phyloP scores from a whole-genome alignment of 495 filamentous ascomycete genomes.

The Tetracladium setigerum region DNA sequence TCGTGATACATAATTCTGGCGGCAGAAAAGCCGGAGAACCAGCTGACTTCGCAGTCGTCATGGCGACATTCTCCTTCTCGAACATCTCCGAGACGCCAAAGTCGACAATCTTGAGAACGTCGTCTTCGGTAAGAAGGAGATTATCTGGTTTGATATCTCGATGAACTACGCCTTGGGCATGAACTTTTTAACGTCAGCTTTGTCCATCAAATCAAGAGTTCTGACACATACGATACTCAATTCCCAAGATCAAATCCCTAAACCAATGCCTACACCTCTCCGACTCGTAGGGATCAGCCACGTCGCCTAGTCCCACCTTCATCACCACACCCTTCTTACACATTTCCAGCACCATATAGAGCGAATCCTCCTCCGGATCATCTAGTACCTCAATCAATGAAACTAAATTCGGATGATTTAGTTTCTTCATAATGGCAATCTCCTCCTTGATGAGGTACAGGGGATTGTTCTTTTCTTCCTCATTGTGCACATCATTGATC shows the following conservation, averaged over 20 bases:
- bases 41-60: slow-evolving; percentile 90
- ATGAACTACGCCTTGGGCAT: slow-evolving; percentile 91
- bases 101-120: slow-evolving; percentile 93
- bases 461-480: slow-evolving; percentile 62
- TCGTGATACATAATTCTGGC: slow-evolving; percentile 83
- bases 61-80: slow-evolving; percentile 67
- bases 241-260: slow-evolving; percentile 88
- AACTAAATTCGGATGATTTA: slow-evolving; percentile 91
- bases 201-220: not conserved
- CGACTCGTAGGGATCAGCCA: slow-evolving; percentile 73
- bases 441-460: slow-evolving; percentile 89
- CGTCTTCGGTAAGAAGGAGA: slow-evolving; percentile 79
- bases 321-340: slow-evolving; percentile 97
- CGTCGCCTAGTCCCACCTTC: slow-evolving; percentile 86
- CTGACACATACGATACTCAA: slow-evolving; percentile 70
- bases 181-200: slow-evolving; percentile 38
- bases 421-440: slow-evolving; percentile 98
- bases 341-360: slow-evolving; percentile 99
- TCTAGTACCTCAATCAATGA: slow-evolving; percentile 89
- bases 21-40: slow-evolving; percentile 94
- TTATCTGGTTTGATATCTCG: slow-evolving; percentile 99
- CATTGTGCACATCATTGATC: slow-evolving; percentile 35
- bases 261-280: slow-evolving; percentile 88
- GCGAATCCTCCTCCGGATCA: slow-evolving; percentile 87
- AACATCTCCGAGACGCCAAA: slow-evolving; percentile 99